phyloP scores from a whole-genome alignment of 805 yeast species.

The Pichia gijzeniarum region DNA sequence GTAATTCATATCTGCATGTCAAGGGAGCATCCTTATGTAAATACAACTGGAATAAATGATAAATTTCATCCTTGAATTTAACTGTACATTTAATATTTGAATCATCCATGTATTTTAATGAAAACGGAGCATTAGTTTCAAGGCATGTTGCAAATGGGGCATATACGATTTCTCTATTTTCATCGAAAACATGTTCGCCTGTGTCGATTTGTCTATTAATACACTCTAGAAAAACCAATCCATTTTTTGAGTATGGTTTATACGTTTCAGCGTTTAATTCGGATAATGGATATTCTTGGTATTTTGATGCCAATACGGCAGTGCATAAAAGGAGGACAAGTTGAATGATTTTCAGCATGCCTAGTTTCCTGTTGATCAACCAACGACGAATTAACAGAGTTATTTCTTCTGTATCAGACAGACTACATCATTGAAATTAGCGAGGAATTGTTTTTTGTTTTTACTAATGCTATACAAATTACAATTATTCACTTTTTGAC shows the following conservation, averaged over 20 bases:
- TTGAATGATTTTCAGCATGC: no score
- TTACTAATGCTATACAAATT: background rate
- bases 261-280: constrained; percentile 16
- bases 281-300: constrained; percentile 24
- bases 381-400: no score
- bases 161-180: constrained; percentile 51
- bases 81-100: constrained; percentile 57
- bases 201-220: constrained; percentile 62
- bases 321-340: background rate
- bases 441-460: no score
- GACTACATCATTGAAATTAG: no score
- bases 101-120: constrained; percentile 45
- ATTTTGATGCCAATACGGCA: constrained; percentile 14
- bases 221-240: constrained; percentile 48
- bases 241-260: constrained; percentile 27
- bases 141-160: constrained; percentile 53
- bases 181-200: constrained; percentile 71
- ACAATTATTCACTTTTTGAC: background rate
- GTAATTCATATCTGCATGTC: constrained; percentile 56
- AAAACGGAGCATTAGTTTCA: constrained; percentile 57
- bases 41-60: constrained; percentile 68
- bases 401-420: no score
- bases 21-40: constrained; percentile 74
- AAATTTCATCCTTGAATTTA: constrained; percentile 54
- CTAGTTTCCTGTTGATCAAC: no score